Evolutionary conservation across 192 early-diverging fungal species (phyloP).

Genomic region (Backusella liffmaniae): DNA sequence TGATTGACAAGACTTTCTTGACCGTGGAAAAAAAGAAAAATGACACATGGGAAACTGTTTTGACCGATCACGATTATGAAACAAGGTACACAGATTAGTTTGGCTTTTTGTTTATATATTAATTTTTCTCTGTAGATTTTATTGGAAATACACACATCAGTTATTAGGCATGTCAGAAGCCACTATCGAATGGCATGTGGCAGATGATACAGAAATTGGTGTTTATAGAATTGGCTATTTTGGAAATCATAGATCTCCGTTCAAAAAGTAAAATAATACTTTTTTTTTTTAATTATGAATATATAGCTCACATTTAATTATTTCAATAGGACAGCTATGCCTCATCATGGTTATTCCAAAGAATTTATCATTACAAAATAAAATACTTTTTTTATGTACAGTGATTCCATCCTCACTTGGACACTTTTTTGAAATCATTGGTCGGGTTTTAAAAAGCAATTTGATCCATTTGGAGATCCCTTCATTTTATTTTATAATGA

Average conservation of each 20-base stretch:
- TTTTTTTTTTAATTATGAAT: neutral
- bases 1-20: conserved; percentile 23
- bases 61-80: conserved; percentile 31
- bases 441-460: no score
- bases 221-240: conserved; percentile 31
- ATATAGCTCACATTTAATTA: neutral
- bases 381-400: neutral
- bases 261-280: conserved; percentile 12
- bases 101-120: neutral
- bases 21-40: conserved; percentile 22
- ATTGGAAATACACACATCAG: conserved; percentile 17
- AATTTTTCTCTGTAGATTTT: conserved; percentile 11
- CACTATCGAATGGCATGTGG: conserved; percentile 21
- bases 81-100: conserved; percentile 13
- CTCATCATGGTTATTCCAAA: conserved; percentile 23
- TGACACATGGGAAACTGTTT: conserved; percentile 21
- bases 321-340: neutral
- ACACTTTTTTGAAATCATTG: no score
- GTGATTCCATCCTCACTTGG: no score
- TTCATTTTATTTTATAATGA: no score
- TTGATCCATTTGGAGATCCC: no score
- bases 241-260: conserved; percentile 20
- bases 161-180: conserved; percentile 26
- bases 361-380: conserved; percentile 8
- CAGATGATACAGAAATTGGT: neutral